Percentiles rank a stretch among this genome's conserved stretches.
Conservation (phyloP, 306 rosid species). For the Cicer judaicum region DNA sequence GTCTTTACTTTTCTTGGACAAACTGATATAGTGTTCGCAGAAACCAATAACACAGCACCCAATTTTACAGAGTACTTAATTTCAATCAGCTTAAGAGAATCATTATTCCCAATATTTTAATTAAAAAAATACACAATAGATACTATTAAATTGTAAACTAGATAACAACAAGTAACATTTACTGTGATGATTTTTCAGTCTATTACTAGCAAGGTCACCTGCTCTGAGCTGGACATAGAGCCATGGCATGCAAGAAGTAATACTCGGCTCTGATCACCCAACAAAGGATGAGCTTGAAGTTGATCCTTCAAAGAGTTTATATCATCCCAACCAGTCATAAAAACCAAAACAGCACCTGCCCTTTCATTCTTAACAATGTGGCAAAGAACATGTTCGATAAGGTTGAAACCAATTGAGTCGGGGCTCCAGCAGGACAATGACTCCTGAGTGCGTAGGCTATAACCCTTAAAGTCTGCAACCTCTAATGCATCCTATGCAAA, state of each 20-base stretch:
- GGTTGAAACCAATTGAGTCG: slow-evolving; percentile 86
- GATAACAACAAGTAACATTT: slow-evolving; percentile 27
- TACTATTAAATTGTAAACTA: slow-evolving; percentile 33
- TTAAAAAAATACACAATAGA: background rate
- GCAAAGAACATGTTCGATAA: slow-evolving; percentile 78
- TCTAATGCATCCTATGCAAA: slow-evolving; percentile 75
- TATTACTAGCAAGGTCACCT: slow-evolving; percentile 59
- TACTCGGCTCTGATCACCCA: slow-evolving; percentile 76
- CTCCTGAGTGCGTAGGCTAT: slow-evolving; percentile 68
- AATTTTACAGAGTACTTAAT: slow-evolving; percentile 4
- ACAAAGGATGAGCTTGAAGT: slow-evolving; percentile 78
- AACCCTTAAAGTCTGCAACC: slow-evolving; percentile 70
- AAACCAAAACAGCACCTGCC: slow-evolving; percentile 88
- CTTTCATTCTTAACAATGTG: slow-evolving; percentile 79
- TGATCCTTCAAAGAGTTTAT: slow-evolving; percentile 83
- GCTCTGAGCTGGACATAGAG: slow-evolving; percentile 97
- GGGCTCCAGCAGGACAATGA: slow-evolving; percentile 90
- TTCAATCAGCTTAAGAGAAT: slow-evolving; percentile 18
- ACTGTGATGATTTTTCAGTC: slow-evolving; percentile 26
- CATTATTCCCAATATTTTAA: slow-evolving; percentile 28
- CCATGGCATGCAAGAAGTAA: slow-evolving; percentile 91
- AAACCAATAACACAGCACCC: slow-evolving; percentile 2
- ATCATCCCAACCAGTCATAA: slow-evolving; percentile 99
- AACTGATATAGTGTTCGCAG: slow-evolving; percentile 13
- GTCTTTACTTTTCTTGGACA: slow-evolving; percentile 8